Percentiles rank a stretch among this genome's conserved stretches.
These are phyloP conservation scores for Aspergillus sp. DNA, from an alignment of 2,329 filamentous ascomycete species.

Conservation along the genomic window DNA sequence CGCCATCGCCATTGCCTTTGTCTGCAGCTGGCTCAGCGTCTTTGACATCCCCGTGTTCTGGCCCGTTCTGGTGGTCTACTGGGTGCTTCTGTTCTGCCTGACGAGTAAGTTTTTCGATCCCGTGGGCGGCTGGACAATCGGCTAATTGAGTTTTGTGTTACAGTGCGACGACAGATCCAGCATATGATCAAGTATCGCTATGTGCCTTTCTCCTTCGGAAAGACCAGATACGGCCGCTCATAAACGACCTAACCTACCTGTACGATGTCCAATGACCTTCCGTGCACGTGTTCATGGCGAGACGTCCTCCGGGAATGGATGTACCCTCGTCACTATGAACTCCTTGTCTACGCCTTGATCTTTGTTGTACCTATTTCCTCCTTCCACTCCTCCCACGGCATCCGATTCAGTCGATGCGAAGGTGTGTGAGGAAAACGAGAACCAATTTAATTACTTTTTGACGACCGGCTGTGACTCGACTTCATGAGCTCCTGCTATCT, in stretches of 20 bases:
- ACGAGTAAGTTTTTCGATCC: conserved; percentile 67
- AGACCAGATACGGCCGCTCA: conserved; percentile 66
- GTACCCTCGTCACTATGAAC: not conserved
- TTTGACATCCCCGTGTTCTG: conserved; percentile 99
- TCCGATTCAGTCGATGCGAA: not conserved
- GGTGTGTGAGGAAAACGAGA: not conserved
- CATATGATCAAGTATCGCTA: conserved; percentile 99
- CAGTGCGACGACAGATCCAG: conserved; percentile 98
- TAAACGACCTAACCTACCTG: conserved; percentile 11
- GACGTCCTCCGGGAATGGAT: not conserved
- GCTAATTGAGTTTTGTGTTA: not conserved
- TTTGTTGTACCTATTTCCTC: not conserved
- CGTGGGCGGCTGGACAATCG: not conserved
- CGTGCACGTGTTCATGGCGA: not conserved
- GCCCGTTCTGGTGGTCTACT: conserved; percentile 97
- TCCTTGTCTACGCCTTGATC: not conserved
- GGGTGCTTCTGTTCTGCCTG: conserved; percentile 92
- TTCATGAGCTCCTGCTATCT: conserved; percentile 4
- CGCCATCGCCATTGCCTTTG: conserved; percentile 76
- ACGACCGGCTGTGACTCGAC: conserved; percentile 6
- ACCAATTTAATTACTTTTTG: not conserved
- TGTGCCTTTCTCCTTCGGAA: conserved; percentile 88
- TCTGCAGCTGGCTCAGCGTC: conserved; percentile 87
- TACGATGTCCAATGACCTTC: not conserved
- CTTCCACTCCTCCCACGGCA: not conserved